These are phyloP conservation scores for Stachybotrys echinatus DNA, from an alignment of 2,329 filamentous ascomycete species.

Conservation along the genomic window DNA sequence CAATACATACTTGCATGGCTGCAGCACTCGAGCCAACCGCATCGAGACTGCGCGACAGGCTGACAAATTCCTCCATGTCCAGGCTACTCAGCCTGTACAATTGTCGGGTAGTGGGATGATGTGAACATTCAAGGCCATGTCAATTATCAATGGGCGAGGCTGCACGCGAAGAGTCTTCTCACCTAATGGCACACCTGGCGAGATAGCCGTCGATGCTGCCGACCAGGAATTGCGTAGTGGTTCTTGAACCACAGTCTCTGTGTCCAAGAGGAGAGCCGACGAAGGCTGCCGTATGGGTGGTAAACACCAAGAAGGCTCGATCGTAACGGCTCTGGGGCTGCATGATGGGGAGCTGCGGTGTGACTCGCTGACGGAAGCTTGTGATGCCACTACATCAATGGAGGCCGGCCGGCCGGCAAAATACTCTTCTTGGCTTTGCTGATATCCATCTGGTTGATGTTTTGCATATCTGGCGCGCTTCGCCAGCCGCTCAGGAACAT, in stretches of 20 bases:
- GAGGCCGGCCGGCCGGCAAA: neutral
- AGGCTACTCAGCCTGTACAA: no score
- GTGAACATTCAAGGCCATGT: no score
- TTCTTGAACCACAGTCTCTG: neutral
- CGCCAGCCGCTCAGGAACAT: neutral
- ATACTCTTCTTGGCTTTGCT: neutral
- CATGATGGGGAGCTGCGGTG: neutral
- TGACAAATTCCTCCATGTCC: no score
- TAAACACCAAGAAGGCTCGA: neutral
- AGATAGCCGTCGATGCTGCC: no score
- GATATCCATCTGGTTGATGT: neutral
- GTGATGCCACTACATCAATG: neutral
- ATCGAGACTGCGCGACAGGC: no score
- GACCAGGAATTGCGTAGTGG: no score
- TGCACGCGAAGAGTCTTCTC: no score
- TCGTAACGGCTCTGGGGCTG: neutral
- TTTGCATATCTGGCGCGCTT: neutral
- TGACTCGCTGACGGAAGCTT: neutral
- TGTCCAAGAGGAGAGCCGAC: neutral
- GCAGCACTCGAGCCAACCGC: neutral
- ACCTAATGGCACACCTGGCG: no score
- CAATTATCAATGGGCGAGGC: no score
- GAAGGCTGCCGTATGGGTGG: neutral
- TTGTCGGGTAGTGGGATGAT: no score
- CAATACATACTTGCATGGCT: constrained; percentile 3